Conservation (phyloP, 2,329 filamentous ascomycete species). For the Aspergillus niger region DNA sequence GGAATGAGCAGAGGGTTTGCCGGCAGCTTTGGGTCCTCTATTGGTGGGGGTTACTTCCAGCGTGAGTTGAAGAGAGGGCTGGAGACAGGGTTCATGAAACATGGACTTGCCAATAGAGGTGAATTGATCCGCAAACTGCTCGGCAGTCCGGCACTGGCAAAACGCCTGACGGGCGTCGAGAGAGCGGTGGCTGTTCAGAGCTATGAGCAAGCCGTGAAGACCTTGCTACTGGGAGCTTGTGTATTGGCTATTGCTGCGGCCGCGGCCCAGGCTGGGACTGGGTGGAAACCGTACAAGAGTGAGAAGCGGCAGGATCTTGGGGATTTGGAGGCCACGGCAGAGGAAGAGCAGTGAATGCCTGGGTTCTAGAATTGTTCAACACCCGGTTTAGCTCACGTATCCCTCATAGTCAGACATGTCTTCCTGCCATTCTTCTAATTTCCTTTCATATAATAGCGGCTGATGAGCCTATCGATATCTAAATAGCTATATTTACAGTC, state of each 20-base stretch:
- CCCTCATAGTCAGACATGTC: neutral
- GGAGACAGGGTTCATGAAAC: constrained; percentile 57
- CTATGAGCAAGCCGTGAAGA: constrained; percentile 57
- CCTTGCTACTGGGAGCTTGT: constrained; percentile 56
- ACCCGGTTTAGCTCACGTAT: too few species aligned
- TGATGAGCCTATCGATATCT: neutral
- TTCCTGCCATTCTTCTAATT: too few species aligned
- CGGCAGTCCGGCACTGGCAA: constrained; percentile 61
- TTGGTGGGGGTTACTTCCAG: constrained; percentile 75
- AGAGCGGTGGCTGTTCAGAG: constrained; percentile 54
- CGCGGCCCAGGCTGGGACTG: constrained; percentile 59
- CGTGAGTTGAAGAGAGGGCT: constrained; percentile 61
- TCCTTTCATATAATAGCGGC: neutral
- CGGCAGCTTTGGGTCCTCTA: constrained; percentile 76
- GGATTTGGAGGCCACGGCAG: neutral
- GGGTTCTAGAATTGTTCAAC: too few species aligned
- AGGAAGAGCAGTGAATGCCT: neutral
- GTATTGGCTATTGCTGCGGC: constrained; percentile 53
- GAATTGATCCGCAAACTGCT: constrained; percentile 58
- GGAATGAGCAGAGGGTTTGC: constrained; percentile 81
- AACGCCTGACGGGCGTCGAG: constrained; percentile 51
- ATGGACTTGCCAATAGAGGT: constrained; percentile 39
- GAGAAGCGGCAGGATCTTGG: constrained; percentile 8
- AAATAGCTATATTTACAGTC: neutral
- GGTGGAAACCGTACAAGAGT: constrained; percentile 49